Evolutionary conservation across 176 grass and related monocot genomes (phyloP), one percentile per base, ranked within the genome.

Genomic region (Hsuehochloa calcarea): DNA sequence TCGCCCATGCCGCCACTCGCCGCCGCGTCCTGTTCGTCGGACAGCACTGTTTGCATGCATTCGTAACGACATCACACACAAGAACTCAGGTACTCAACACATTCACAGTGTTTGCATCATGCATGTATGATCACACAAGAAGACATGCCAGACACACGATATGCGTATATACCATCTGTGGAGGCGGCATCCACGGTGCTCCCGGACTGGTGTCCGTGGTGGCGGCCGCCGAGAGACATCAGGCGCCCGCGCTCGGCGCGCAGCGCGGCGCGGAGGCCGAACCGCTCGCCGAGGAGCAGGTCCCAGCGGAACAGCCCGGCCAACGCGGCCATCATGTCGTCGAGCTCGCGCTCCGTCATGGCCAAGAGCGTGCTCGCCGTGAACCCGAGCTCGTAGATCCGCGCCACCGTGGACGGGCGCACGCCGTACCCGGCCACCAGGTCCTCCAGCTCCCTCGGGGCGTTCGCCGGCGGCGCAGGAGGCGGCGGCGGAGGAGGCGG

Each of bases 261-360:
- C 25, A 99, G 80, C 0, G 96, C 93, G 14, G 96, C 91, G 65
- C 94, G 94, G 38, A 99, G 82, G 44, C 96, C 96, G 78, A 94
- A 96, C 4, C 96, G 92, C 88, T 99, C 96, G 83, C 93, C 96
- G 79, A 99, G 87, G 49, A 99, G 92, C 38, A 99, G 78, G 78
- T 99, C 96, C 93, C 93, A 95, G 67, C 93, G 89, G 87, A 99
- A 99, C 7, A 99, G 67, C 50, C 92, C 91, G 7, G 91, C 77
- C 70, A 99, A 83, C 80, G 96, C 89, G 67, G 93, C 91, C 81
- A 92, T 96, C 96, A 99, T 96, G 81, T 99, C 96, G 90, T 99
- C 96, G 1, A 99, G 88, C 90, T 99, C 96, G 60, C 88, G 85
- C 80, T 98, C 96, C 22, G 96, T 94, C 93, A 94, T 94, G 43